phyloP scores from a whole-genome alignment of 2,329 filamentous ascomycete species.

The Monilinia laxa region DNA sequence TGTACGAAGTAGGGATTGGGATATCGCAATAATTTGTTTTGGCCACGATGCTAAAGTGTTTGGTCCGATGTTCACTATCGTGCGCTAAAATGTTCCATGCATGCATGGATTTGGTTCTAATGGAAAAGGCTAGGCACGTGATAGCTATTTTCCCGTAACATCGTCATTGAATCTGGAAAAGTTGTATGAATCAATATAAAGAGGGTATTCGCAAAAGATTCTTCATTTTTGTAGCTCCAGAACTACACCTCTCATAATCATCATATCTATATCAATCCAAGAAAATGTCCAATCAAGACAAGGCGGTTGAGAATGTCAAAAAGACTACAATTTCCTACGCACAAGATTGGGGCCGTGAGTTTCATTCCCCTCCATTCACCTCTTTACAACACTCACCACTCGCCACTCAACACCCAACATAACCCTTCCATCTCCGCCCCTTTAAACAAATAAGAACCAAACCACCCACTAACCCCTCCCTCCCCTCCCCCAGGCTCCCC shows the following conservation, averaged over 20 bases:
- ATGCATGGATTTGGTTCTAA: neutral
- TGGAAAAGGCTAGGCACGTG: conserved; percentile 7
- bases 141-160: neutral
- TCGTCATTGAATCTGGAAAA: neutral
- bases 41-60: conserved; percentile 26
- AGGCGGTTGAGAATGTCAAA: conserved; percentile 39
- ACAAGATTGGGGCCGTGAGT: conserved; percentile 53
- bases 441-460: neutral
- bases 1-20: neutral
- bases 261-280: neutral
- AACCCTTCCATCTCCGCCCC: neutral
- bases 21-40: conserved; percentile 23
- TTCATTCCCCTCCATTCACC: neutral
- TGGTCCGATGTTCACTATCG: conserved; percentile 14
- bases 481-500: conserved; percentile 49
- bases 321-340: conserved; percentile 47
- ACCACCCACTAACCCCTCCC: neutral
- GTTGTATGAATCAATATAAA: neutral
- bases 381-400: neutral
- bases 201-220: neutral
- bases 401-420: too few species aligned
- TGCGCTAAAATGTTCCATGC: conserved; percentile 22
- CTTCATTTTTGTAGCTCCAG: neutral
- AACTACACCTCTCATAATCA: neutral
- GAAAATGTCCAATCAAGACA: conserved; percentile 33